Evolutionary conservation across 345 rosid genomes (phyloP), one percentile per base, ranked within the genome.

Genomic region (Gossypium ekmanianum): DNA sequence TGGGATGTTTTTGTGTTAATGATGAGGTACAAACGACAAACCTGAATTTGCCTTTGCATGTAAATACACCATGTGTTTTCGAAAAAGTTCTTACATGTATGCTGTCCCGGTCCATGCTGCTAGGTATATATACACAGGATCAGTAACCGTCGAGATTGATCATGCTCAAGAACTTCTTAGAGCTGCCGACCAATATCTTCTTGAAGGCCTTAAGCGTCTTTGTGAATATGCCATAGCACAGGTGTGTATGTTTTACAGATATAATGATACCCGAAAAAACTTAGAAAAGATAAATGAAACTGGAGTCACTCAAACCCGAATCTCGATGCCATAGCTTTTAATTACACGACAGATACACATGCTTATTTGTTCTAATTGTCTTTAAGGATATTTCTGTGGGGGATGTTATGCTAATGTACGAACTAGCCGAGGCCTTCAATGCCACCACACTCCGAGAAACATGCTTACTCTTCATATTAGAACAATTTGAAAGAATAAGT

Each of bases 151-250:
- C 48, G 26, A 74, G 27, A 76, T 69, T 39, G 83, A 86, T 55
- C 55, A 86, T 76, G 97, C 93, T 52, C 89, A 86, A 65, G 92
- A 90, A 55, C 88, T 92, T 61, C 94, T 92, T 20, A 83, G 78
- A 79, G 97, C 94, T 55, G 94, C 97, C 47, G 97, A 92, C 76
- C 97, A 92, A 44, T 92, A 92, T 85, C 91, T 90, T 77, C 74
- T 92, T 59, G 83, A 84, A 14, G 92, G 91, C 9, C 93, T 92
- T 58, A 92, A 90, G 76, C 87, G 88, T n/a, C 87, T 80, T 27
- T 87, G 97, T 44, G 95, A 92, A 76, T 87, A 77, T 69, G 71
- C 88, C 72, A 89, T 92, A 69, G 86, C 97, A 18, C 83, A 87
- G 93, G 97, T 92, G 67, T 68, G 93, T 92, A 67, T 64, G 80